Base-by-base conservation (phyloP, 331 rosid genomes). In the Phaseolus coccineus region DNA sequence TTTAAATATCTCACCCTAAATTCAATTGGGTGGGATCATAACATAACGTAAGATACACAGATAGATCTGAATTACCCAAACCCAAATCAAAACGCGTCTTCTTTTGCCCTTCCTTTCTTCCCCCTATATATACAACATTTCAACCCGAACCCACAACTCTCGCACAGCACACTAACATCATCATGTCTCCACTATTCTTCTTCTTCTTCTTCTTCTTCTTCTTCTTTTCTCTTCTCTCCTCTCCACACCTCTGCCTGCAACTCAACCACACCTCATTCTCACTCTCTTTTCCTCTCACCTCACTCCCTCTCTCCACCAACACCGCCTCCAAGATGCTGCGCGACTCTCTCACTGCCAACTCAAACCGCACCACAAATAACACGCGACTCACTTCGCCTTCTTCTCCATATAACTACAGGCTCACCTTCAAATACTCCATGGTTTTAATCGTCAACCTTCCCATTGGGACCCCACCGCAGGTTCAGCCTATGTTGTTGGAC, bases 381-480 rank as follows among this genome's bases (percentile, higher is more conserved):
- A 69, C 82, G 37, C 63, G 3, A 33, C 58, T n/a, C 50, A 33
- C n/a, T 1, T 4, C n/a, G 47, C 27, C 70, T 6, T 37, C 89
- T 0, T 31, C 87, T 5, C 44, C 87, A 0, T 87, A 83, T 73
- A 87, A 79, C 88, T 82, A 84, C 75, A 91, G 82, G 56, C 83
- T 88, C 0, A 55, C 83, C 0, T 79, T 91, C 87, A 89, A 85
- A 58, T 94, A 94, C 62, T 88, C 96, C 0, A 86, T 83, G 89
- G 97, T 89, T 58, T 82, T 89, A 3, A 48, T 91, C 2, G 94
- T 94, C 2, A 64, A 93, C 10, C 96, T 94, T 0, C 98, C 97
- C 0, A 90, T 94, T 10, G 98, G 98, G 0, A 94, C 98, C 0
- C 98, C 98, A 5, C 97, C 98, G 1, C 98, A 94, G 87, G 59